phyloP scores from a whole-genome alignment of 192 early-diverging fungal genomes.

The Borealophlyctis nickersoniae region DNA sequence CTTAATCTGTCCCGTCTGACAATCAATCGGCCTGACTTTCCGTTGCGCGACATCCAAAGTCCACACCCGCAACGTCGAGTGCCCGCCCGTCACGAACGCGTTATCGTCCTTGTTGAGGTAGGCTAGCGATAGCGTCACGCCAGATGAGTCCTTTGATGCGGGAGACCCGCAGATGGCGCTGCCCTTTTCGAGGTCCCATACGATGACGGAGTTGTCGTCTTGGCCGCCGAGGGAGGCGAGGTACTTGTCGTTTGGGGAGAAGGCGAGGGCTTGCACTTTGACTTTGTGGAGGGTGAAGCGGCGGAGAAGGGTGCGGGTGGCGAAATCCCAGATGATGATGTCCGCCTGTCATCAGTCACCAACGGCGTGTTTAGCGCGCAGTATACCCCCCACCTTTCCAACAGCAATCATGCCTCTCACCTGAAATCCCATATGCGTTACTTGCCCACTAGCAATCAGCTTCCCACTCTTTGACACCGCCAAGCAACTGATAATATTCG shows the following conservation, averaged over 20 bases:
- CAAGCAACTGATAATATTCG: slow-evolving; percentile 52
- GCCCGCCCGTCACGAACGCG: slow-evolving; percentile 52
- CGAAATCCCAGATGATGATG: slow-evolving; percentile 64
- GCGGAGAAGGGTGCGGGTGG: slow-evolving; percentile 29
- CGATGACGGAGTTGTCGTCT: slow-evolving; percentile 57
- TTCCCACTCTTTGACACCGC: slow-evolving; percentile 44
- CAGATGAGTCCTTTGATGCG: slow-evolving; percentile 49
- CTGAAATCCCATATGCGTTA: slow-evolving; percentile 68
- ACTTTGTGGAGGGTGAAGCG: slow-evolving; percentile 55
- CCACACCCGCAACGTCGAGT: slow-evolving; percentile 54
- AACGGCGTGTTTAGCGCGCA: not conserved
- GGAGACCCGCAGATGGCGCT: slow-evolving; percentile 55
- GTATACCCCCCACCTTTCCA: not conserved
- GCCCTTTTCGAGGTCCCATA: slow-evolving; percentile 50
- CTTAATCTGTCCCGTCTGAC: slow-evolving; percentile 57
- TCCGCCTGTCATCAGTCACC: slow-evolving; percentile 46
- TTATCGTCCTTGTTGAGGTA: slow-evolving; percentile 50
- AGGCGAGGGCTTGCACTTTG: slow-evolving; percentile 56
- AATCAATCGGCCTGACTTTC: slow-evolving; percentile 49
- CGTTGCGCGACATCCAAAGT: slow-evolving; percentile 47
- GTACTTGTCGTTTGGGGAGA: slow-evolving; percentile 49
- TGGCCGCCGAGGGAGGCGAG: slow-evolving; percentile 53
- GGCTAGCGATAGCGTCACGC: slow-evolving; percentile 44
- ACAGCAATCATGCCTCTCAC: slow-evolving; percentile 23
- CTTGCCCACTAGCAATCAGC: slow-evolving; percentile 52